phyloP scores from a whole-genome alignment of 2,329 filamentous ascomycete species.

The Stemphylium beticola region DNA sequence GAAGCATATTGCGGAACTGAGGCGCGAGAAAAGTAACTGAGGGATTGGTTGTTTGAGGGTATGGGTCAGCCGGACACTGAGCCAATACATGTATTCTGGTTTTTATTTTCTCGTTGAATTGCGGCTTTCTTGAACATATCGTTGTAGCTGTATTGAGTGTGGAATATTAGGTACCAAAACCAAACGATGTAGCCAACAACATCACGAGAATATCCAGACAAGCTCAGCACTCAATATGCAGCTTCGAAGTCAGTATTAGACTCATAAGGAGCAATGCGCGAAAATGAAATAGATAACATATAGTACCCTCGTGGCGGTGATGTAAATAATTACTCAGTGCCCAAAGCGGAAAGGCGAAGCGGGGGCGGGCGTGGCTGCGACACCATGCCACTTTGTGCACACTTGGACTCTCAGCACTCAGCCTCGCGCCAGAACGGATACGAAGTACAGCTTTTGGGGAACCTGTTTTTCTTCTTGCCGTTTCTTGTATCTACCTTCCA shows the following conservation, averaged over 20 bases:
- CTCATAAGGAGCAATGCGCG: too few relatives aligned
- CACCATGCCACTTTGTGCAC: slow-evolving; percentile 22
- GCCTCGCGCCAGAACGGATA: slow-evolving; percentile 28
- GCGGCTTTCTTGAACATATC: too few relatives aligned
- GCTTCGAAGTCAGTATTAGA: too few relatives aligned
- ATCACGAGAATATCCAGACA: too few relatives aligned
- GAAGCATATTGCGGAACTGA: slow-evolving; percentile 17
- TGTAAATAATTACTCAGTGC: background rate
- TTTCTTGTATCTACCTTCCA: slow-evolving; percentile 11
- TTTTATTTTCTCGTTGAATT: too few relatives aligned
- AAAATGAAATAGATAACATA: too few relatives aligned
- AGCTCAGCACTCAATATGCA: too few relatives aligned
- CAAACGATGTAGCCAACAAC: too few relatives aligned
- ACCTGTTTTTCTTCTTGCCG: slow-evolving; percentile 8
- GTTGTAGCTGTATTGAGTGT: too few relatives aligned
- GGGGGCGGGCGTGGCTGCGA: slow-evolving; percentile 23
- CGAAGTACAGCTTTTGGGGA: slow-evolving; percentile 14
- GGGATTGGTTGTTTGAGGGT: background rate
- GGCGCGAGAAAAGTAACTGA: background rate
- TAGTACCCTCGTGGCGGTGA: too few relatives aligned
- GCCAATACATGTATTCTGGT: too few relatives aligned
- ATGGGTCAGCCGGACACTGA: background rate
- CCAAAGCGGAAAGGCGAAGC: background rate
- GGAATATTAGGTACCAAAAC: too few relatives aligned
- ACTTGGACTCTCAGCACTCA: slow-evolving; percentile 31